Percentiles rank a stretch among this genome's conserved stretches.
Evolutionary conservation across 169 alveolate genomes (phyloP).

Genomic region (Plasmodium billcollinsi): DNA sequence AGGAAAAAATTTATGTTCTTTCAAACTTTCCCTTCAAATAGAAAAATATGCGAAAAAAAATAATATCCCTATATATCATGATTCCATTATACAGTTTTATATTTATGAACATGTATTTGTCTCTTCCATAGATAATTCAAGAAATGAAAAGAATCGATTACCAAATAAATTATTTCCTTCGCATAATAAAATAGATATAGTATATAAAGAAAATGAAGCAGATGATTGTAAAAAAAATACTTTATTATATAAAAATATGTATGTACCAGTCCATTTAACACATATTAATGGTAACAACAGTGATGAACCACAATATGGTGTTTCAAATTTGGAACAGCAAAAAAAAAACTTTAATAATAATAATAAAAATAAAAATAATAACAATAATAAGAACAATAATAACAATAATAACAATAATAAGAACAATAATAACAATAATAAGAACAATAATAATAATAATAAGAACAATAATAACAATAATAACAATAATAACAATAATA

Average conservation of each 20-base stretch:
- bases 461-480: too few relatives aligned
- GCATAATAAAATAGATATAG: not conserved
- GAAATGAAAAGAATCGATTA: not conserved
- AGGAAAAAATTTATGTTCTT: not conserved
- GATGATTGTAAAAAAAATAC: not conserved
- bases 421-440: too few relatives aligned
- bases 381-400: too few relatives aligned
- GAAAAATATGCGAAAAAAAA: constrained; percentile 49
- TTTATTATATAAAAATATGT: not conserved
- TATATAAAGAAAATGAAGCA: constrained; percentile 7
- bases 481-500: too few relatives aligned
- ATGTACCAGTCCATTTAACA: not conserved
- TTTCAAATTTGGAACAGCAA: too few relatives aligned
- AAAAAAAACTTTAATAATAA: too few relatives aligned
- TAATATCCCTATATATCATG: constrained; percentile 14
- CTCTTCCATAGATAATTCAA: not conserved
- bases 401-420: too few relatives aligned
- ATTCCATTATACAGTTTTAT: constrained; percentile 13
- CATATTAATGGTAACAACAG: not conserved
- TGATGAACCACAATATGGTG: too few relatives aligned
- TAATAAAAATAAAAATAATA: too few relatives aligned
- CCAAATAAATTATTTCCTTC: constrained; percentile 5
- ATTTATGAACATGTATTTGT: constrained; percentile 41
- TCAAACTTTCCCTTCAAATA: constrained; percentile 36
- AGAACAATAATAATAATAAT: too few relatives aligned